Base-by-base conservation (phyloP, 2,329 filamentous ascomycete genomes). In the Chaetomium olivaceum region DNA sequence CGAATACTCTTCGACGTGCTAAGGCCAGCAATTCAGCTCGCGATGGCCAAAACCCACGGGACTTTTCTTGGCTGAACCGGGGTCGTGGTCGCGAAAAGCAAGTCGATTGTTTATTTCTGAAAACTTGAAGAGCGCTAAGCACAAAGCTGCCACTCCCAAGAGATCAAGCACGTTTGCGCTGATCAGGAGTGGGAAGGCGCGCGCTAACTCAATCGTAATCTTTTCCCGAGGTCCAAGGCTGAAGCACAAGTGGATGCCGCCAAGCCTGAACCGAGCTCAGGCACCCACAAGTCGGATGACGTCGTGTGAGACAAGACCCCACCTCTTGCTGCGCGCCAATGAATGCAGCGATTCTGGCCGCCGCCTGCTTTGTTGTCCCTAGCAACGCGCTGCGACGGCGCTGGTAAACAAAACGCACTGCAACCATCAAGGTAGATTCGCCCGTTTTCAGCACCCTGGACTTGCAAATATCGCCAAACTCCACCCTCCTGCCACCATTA, bases 351-450 rank as follows among this genome's bases (percentile, higher is more conserved):
- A 57, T 46, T 14, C 29, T 14, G 33, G 19, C 23, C 14, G 21
- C 23, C 31, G 25, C n/a, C n/a, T 14, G 27, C n/a, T 7, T 4
- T 19, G 67, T 65, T 69, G 69, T 61, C 59, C 63, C 33, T 67
- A 36, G 56, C 70, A 70, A 71, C 70, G 46, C 1, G 25, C 19
- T 48, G 36, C 27, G 51, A 25, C 19, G 51, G 62, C 50, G 29
- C 60, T 64, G 65, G 67, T 69, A 69, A 71, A 70, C 67, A 62
- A 70, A 69, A 58, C 57, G 52, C 23, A 48, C 21, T 46, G 62
- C 64, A 68, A 63, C 68, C 54, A 68, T 66, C 67, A 68, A 60
- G 67, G 66, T 58, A 50, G 48, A 50, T 55, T 60, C 27, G 48
- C 58, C 58, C 52, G 60, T 59, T 58, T 62, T 65, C 58, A 62